phyloP scores from a whole-genome alignment of 1,284 basidiomycete species.

The Meripilus lineatus region DNA sequence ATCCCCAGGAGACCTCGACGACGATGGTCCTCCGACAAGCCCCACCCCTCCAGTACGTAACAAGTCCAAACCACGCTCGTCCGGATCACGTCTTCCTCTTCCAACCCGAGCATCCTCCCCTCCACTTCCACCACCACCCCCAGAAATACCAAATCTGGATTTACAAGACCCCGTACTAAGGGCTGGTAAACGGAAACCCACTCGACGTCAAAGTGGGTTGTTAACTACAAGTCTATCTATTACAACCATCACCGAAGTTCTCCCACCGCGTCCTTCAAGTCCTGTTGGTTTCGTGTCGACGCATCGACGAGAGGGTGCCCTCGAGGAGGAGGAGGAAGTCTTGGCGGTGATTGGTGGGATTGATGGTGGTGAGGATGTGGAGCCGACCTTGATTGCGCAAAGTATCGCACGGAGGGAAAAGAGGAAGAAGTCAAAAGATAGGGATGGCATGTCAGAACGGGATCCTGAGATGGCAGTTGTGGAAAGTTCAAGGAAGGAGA shows the following conservation, averaged over 20 bases:
- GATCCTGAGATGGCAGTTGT: constrained; percentile 22
- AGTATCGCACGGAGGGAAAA: constrained; percentile 22
- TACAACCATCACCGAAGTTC: constrained; percentile 30
- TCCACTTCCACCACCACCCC: constrained; percentile 14
- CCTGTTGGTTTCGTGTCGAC: constrained; percentile 66
- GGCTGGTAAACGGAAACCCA: constrained; percentile 43
- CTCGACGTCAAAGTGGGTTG: constrained; percentile 64
- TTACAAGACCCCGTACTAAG: constrained; percentile 27
- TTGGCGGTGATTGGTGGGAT: constrained; percentile 25
- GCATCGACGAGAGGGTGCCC: constrained; percentile 44
- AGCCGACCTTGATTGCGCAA: constrained; percentile 24
- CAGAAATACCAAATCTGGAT: constrained; percentile 23
- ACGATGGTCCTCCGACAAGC: constrained; percentile 22
- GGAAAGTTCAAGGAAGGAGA: constrained; percentile 29
- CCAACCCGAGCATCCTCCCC: constrained; percentile 36
- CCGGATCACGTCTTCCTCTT: constrained; percentile 37
- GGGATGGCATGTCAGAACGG: constrained; percentile 26
- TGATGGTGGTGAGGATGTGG: constrained; percentile 23
- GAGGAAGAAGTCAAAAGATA: constrained; percentile 33
- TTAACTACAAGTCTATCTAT: constrained; percentile 33
- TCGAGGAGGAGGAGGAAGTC: constrained; percentile 54
- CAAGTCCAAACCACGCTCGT: constrained; percentile 24
- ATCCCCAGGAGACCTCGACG: constrained; percentile 29
- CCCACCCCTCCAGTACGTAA: constrained; percentile 28
- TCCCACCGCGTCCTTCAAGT: constrained; percentile 51